Evolutionary conservation across 2,329 filamentous ascomycete species (phyloP), one percentile per base, ranked within the genome.

Genomic region (Apiospora koreana): DNA sequence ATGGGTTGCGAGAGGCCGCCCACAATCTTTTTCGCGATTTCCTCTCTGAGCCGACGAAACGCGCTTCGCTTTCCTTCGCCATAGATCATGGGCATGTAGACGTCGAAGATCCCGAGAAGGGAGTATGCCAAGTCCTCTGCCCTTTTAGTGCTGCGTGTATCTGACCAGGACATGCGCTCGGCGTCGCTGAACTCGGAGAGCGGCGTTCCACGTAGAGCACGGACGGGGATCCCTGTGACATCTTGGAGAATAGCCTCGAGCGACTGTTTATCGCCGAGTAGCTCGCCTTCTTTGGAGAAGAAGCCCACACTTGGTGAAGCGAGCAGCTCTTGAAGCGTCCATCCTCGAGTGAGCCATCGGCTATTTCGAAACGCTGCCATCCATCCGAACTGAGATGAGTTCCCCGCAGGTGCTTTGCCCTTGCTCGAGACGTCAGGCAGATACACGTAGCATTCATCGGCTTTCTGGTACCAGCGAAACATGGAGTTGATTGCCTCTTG

Each of bases 51-150:
- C 12, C 54, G 54, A 9, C 54, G 35, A 7, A 62, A 38, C 14
- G 54, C 54, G 9, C 35, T 62, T 5, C 25, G 28, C 25, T 18
- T 38, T 23, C 76, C 77, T 62, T 79, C 77, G 18, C 77, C 77
- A 43, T 79, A 79, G 10, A 79, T 72, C 18, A 79, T 67, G 2
- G 78, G 74, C 68, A 80, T 75, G 43, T 75, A 75, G 16, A 79
- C 69, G 28, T 69, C 71, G 35, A 79, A 78, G 2, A 78, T 66
- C 0, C 77, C 78, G 14, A 80, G 66, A 2, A 79, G 65, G 43
- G 72, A 76, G 67, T 78, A 78, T 0, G 75, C 76, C 28, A 72
- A 67, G 66, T 80, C 75, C 67, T 78, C 72, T 67, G 68, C 46
- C 23, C 73, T 71, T 9, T 71, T 76, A 10, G 73, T 77, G 31